phyloP scores from a whole-genome alignment of 2,329 filamentous ascomycete species.

The Aschersonia sp. region DNA sequence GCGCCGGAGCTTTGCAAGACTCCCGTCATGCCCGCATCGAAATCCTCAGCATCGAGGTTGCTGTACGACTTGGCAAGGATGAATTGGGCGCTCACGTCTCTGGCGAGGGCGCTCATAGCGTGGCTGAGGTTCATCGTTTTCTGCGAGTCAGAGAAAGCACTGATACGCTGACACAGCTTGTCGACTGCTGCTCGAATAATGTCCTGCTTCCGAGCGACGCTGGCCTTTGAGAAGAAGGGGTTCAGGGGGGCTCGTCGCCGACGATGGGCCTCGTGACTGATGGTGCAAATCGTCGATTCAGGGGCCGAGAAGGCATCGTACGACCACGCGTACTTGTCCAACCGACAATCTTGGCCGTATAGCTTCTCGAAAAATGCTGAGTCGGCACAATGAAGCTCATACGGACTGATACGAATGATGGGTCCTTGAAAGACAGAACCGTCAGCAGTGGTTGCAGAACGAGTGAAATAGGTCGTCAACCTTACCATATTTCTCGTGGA shows the following conservation, averaged over 20 bases:
- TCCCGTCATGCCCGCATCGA: conserved; percentile 3
- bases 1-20: background rate
- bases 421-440: conserved; percentile 13
- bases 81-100: background rate
- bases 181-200: background rate
- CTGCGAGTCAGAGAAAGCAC: conserved; percentile 1
- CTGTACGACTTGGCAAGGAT: background rate
- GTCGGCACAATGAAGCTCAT: conserved; percentile 10
- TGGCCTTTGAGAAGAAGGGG: conserved; percentile 6
- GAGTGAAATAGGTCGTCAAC: background rate
- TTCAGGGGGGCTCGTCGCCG: conserved; percentile 2
- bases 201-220: conserved; percentile 4
- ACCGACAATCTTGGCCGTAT: conserved; percentile 4
- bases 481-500: background rate
- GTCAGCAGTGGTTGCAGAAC: background rate
- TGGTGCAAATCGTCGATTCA: background rate
- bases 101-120: background rate
- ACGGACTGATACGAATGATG: conserved; percentile 10
- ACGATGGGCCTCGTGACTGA: background rate
- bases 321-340: background rate
- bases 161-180: background rate
- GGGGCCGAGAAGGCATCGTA: conserved; percentile 1
- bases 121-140: background rate
- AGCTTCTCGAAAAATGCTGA: conserved; percentile 9
- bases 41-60: background rate